Evolutionary conservation across 352 stramenopile genomes (phyloP).

Genomic region (Globisporangium takayamanum): DNA sequence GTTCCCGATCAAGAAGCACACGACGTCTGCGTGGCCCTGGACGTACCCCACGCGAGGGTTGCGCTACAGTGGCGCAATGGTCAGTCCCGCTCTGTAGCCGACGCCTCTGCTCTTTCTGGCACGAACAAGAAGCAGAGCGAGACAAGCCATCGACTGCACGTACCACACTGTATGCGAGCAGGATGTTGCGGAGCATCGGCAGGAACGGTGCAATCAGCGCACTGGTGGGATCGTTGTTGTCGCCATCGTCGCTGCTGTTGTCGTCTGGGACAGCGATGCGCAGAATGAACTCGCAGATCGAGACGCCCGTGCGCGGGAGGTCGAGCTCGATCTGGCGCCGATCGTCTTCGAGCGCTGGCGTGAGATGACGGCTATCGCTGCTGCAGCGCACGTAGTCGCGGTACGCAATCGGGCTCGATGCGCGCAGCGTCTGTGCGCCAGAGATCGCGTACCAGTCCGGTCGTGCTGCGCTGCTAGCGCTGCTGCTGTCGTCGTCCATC

Average conservation of each 20-base stretch:
- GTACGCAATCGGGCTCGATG: conserved; percentile 32
- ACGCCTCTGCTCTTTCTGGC: neutral
- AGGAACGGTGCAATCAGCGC: conserved; percentile 26
- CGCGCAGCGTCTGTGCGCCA: conserved; percentile 26
- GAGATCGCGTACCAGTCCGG: conserved; percentile 44
- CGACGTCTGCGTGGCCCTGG: conserved; percentile 61
- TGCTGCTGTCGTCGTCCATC: neutral
- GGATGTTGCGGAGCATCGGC: conserved; percentile 39
- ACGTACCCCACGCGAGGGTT: conserved; percentile 73
- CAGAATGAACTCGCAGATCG: conserved; percentile 50
- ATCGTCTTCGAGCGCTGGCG: conserved; percentile 46
- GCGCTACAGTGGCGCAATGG: conserved; percentile 16
- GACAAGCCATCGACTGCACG: neutral
- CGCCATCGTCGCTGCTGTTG: neutral
- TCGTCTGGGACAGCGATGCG: conserved; percentile 3
- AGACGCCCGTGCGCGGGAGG: conserved; percentile 46
- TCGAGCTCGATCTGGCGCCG: conserved; percentile 63
- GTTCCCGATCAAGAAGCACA: conserved; percentile 63
- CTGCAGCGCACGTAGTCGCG: conserved; percentile 33
- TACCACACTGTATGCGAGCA: conserved; percentile 56
- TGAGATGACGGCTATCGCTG: conserved; percentile 12
- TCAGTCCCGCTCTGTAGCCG: neutral
- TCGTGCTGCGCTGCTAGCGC: neutral
- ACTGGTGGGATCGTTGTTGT: conserved; percentile 17
- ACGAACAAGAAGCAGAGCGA: neutral